A percentile compares a stretch with the other conserved stretches of the same genome.
Conservation (phyloP, 2,329 filamentous ascomycete genomes). For the Endoconidiophora polonica region DNA sequence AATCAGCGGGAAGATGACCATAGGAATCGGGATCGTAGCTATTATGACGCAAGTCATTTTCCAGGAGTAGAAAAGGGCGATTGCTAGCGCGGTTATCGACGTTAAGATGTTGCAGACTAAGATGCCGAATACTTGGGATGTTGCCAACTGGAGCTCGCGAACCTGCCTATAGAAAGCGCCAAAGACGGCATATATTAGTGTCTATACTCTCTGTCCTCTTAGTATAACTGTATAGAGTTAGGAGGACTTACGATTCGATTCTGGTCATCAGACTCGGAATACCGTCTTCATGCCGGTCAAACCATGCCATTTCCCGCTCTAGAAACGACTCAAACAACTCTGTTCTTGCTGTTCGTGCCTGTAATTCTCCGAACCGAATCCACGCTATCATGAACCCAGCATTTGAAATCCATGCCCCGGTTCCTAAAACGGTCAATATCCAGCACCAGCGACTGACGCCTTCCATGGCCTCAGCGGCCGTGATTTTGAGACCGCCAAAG, state of each 20-base stretch:
- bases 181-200: too few relatives aligned
- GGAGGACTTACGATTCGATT: constrained; percentile 49
- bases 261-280: constrained; percentile 53
- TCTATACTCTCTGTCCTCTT: too few relatives aligned
- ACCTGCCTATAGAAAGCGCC: constrained; percentile 44
- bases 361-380: constrained; percentile 65
- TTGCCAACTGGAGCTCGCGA: constrained; percentile 63
- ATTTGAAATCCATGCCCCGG: constrained; percentile 49
- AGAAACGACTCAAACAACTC: constrained; percentile 52
- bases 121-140: constrained; percentile 64
- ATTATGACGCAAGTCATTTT: constrained; percentile 67
- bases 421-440: constrained; percentile 46
- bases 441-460: constrained; percentile 40
- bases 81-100: constrained; percentile 43
- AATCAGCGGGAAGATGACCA: constrained; percentile 40
- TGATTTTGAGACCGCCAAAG: constrained; percentile 40
- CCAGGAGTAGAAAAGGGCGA: constrained; percentile 73
- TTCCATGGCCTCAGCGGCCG: constrained; percentile 32
- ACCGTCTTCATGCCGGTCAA: constrained; percentile 56
- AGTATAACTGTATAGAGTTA: not conserved
- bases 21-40: constrained; percentile 52
- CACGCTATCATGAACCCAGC: constrained; percentile 52
- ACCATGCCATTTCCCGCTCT: constrained; percentile 66
- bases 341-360: constrained; percentile 49
- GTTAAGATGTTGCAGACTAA: constrained; percentile 48